phyloP scores from a whole-genome alignment of 2,329 filamentous ascomycete species.

The Sporothrix inflata region DNA sequence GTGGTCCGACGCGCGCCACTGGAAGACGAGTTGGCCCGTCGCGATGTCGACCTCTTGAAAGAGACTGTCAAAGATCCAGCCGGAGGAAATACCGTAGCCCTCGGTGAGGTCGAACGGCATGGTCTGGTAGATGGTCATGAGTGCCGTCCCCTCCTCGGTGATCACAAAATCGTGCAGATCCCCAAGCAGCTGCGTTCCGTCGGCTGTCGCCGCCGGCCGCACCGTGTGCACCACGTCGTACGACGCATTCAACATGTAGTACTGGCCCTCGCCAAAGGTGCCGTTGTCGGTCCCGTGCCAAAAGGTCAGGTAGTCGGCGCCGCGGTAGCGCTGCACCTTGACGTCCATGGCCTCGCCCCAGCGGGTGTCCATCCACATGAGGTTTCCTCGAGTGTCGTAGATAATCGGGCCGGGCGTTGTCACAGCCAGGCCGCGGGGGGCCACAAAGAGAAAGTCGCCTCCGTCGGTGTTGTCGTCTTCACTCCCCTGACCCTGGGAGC shows the following conservation, averaged over 20 bases:
- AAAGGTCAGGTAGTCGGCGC: slow-evolving; percentile 54
- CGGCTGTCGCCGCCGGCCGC: slow-evolving; percentile 54
- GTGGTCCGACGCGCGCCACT: slow-evolving; percentile 49
- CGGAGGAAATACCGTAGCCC: slow-evolving; percentile 44
- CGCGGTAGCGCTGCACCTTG: slow-evolving; percentile 47
- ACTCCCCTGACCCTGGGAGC: background rate
- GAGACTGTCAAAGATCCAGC: slow-evolving; percentile 41
- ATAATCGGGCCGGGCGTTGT: slow-evolving; percentile 58
- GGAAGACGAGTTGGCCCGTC: slow-evolving; percentile 53
- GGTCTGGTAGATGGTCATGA: slow-evolving; percentile 52
- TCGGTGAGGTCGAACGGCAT: slow-evolving; percentile 48
- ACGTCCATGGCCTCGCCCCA: slow-evolving; percentile 39
- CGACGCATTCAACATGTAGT: slow-evolving; percentile 56
- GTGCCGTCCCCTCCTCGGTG: slow-evolving; percentile 16
- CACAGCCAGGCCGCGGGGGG: slow-evolving; percentile 34
- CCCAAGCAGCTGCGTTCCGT: slow-evolving; percentile 33
- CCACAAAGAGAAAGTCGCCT: slow-evolving; percentile 38
- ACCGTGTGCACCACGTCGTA: slow-evolving; percentile 60
- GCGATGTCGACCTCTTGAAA: slow-evolving; percentile 55
- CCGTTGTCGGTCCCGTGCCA: slow-evolving; percentile 50
- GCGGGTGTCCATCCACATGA: slow-evolving; percentile 54
- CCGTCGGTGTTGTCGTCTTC: background rate
- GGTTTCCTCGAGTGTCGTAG: slow-evolving; percentile 56
- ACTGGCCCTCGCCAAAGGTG: slow-evolving; percentile 34
- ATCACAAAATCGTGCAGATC: slow-evolving; percentile 42